These are phyloP conservation scores for Pestalotiopsis sp. DNA, from an alignment of 2,329 filamentous ascomycete species.

Conservation along the genomic window DNA sequence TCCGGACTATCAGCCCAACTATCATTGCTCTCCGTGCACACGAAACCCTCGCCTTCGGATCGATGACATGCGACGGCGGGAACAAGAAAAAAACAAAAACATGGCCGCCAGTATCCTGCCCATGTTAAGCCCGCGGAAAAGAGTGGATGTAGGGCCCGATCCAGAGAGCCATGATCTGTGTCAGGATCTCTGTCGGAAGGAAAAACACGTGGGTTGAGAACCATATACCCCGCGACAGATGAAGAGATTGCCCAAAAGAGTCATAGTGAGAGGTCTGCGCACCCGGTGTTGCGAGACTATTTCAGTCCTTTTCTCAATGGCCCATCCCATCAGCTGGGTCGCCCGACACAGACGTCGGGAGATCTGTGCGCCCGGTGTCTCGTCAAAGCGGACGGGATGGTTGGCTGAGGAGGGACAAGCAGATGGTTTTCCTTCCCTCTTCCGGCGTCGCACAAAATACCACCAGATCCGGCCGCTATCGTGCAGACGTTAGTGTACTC, in stretches of 20 bases:
- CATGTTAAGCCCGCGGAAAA: background rate
- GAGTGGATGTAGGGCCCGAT: background rate
- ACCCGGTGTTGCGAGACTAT: background rate
- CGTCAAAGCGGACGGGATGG: background rate
- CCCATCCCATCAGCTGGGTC: background rate
- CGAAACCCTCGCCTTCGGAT: background rate
- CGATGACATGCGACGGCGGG: background rate
- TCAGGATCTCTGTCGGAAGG: background rate
- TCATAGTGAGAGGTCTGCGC: background rate
- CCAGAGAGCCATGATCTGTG: background rate
- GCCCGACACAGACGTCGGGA: background rate
- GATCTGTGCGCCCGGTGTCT: constrained; percentile 6
- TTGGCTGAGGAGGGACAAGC: background rate
- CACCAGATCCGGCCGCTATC: background rate
- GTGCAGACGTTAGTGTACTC: background rate
- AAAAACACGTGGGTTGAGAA: background rate
- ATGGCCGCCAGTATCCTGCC: background rate
- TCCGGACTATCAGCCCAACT: background rate
- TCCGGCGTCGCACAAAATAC: background rate
- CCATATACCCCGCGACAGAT: background rate
- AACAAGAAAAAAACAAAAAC: background rate
- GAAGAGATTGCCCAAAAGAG: constrained; percentile 3
- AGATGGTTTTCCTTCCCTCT: background rate
- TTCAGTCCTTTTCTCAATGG: background rate
- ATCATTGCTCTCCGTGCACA: background rate